Conservation (phyloP, 75 land plant species). For the Chamaecyparis obtusa region DNA sequence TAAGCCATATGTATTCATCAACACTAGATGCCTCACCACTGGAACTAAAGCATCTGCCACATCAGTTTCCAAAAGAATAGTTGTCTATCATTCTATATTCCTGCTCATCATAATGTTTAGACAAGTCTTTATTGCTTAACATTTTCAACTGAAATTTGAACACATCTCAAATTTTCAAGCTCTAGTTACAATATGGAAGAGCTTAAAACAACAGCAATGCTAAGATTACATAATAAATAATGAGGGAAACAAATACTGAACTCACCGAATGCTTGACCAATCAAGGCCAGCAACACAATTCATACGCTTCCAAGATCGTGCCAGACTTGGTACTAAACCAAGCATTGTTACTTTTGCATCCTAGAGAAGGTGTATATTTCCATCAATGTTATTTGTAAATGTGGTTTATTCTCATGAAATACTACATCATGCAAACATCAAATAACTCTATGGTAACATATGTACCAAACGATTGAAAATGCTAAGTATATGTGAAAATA, state of each 20-base stretch:
- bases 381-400: background rate
- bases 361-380: slow-evolving; percentile 25
- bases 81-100: background rate
- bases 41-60: slow-evolving; percentile 83
- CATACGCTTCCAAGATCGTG: slow-evolving; percentile 81
- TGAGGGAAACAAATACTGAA: background rate
- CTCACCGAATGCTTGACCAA: slow-evolving; percentile 87
- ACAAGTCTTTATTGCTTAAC: background rate
- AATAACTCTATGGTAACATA: background rate
- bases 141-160: background rate
- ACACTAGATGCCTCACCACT: slow-evolving; percentile 96
- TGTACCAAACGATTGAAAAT: background rate
- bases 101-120: background rate
- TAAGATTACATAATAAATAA: background rate
- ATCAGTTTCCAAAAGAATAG: slow-evolving; percentile 5
- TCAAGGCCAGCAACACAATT: slow-evolving; percentile 56
- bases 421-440: background rate
- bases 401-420: background rate
- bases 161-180: background rate
- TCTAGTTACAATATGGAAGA: background rate
- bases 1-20: slow-evolving; percentile 95
- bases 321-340: slow-evolving; percentile 94
- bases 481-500: background rate
- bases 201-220: background rate
- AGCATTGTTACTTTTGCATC: slow-evolving; percentile 97